Percentiles rank a stretch among this genome's conserved stretches.
Evolutionary conservation across 441 rosid genomes (phyloP).

Genomic region (Euphorbia corollata): DNA sequence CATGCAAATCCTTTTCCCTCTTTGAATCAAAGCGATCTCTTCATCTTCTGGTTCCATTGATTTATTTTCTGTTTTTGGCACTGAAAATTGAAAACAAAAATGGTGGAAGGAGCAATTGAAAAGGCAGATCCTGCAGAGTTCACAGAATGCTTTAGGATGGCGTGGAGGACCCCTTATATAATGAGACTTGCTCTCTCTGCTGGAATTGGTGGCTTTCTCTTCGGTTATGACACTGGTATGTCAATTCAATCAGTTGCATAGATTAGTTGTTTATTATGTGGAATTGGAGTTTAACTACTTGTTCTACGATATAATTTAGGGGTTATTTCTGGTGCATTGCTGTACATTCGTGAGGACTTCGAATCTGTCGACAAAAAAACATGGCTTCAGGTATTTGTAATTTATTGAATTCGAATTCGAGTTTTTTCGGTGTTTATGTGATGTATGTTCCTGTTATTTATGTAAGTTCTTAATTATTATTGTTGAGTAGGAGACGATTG

Average conservation of each 20-base stretch:
- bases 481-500: conserved; percentile 51
- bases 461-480: neutral
- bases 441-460: neutral
- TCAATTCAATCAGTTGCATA: neutral
- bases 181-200: conserved; percentile 82
- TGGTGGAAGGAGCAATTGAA: conserved; percentile 58
- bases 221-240: conserved; percentile 78
- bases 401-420: neutral
- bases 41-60: neutral
- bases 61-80: neutral
- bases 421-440: neutral
- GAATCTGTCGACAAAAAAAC: conserved; percentile 43
- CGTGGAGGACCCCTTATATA: conserved; percentile 66
- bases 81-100: neutral
- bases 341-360: conserved; percentile 64
- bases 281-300: conserved; percentile 36
- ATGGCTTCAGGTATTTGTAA: conserved; percentile 41
- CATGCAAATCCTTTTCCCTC: neutral
- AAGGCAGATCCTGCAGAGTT: conserved; percentile 55
- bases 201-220: conserved; percentile 79
- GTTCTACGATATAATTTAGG: conserved; percentile 28
- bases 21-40: neutral
- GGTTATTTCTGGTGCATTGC: conserved; percentile 81
- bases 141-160: conserved; percentile 60
- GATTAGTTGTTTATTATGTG: neutral